A percentile compares a stretch with the other conserved stretches of the same genome.
These are phyloP conservation scores for Cryptomeria japonica DNA, from an alignment of 75 land plant species.

Conservation along the genomic window DNA sequence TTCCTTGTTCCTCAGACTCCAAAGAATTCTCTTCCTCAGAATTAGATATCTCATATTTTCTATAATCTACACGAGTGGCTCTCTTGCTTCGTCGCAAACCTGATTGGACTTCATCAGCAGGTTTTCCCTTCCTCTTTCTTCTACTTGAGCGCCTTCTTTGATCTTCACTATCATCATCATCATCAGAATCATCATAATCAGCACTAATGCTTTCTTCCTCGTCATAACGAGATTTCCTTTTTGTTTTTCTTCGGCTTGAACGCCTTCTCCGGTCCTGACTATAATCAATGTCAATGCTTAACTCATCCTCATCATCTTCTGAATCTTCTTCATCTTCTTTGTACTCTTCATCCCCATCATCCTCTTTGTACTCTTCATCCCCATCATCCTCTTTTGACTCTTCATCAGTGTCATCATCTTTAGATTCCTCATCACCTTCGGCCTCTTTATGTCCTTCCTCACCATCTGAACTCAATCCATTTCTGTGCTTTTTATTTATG, in stretches of 20 bases:
- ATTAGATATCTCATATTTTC: slow-evolving; percentile 74
- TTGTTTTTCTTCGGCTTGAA: slow-evolving; percentile 36
- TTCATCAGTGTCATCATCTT: slow-evolving; percentile 1
- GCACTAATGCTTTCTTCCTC: slow-evolving; percentile 11
- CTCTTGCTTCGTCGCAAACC: slow-evolving; percentile 86
- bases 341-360: slow-evolving; percentile 56
- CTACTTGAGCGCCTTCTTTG: neutral
- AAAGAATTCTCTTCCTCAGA: slow-evolving; percentile 34
- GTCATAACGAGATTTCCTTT: neutral
- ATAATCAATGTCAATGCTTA: slow-evolving; percentile 46
- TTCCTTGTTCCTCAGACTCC: slow-evolving; percentile 33
- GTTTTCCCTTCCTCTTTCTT: slow-evolving; percentile 41
- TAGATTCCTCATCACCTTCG: slow-evolving; percentile 6
- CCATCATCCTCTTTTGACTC: slow-evolving; percentile 13
- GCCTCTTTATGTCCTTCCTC: neutral
- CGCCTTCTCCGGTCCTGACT: slow-evolving; percentile 27
- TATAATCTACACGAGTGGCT: slow-evolving; percentile 59
- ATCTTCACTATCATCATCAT: neutral
- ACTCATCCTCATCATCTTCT: slow-evolving; percentile 67
- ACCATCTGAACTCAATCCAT: slow-evolving; percentile 46
- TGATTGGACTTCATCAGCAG: slow-evolving; percentile 49
- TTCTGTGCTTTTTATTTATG: slow-evolving; percentile 35
- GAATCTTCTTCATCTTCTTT: slow-evolving; percentile 63
- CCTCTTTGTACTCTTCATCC: slow-evolving; percentile 11
- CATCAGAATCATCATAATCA: neutral